Percentiles rank a stretch among this genome's conserved stretches.
These are phyloP conservation scores for Lecanoromycetidae sp. DNA, from an alignment of 2,329 filamentous ascomycete species.

Conservation along the genomic window DNA sequence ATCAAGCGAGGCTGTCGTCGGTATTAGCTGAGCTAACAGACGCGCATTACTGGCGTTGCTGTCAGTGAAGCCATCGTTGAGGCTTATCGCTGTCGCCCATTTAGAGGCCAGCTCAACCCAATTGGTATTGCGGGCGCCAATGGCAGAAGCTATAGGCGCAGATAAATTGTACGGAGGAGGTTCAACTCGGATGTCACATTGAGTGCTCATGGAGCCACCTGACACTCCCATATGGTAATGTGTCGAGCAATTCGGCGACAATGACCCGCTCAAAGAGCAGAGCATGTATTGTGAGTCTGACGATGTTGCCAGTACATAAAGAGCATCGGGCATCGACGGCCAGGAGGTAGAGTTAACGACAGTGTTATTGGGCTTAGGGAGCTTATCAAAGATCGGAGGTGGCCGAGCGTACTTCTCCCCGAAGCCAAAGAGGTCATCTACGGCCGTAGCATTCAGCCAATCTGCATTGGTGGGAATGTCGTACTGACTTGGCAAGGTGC, in stretches of 20 bases:
- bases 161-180: constrained; percentile 42
- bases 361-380: constrained; percentile 54
- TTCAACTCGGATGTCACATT: constrained; percentile 50
- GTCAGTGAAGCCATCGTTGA: constrained; percentile 44
- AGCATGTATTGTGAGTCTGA: constrained; percentile 46
- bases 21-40: constrained; percentile 45
- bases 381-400: constrained; percentile 42
- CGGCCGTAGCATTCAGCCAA: constrained; percentile 45
- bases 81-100: constrained; percentile 44
- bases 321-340: constrained; percentile 35
- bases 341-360: constrained; percentile 43
- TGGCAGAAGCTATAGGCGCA: constrained; percentile 25
- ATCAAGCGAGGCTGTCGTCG: constrained; percentile 33
- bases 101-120: constrained; percentile 45
- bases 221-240: constrained; percentile 38
- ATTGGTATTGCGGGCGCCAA: constrained; percentile 30
- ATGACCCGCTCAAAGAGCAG: constrained; percentile 53
- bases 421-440: constrained; percentile 62
- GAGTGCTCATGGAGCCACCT: constrained; percentile 47
- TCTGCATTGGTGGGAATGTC: constrained; percentile 26
- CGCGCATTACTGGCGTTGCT: constrained; percentile 48
- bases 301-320: constrained; percentile 54
- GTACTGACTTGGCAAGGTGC: constrained; percentile 17
- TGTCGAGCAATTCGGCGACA: constrained; percentile 56
- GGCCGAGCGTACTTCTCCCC: constrained; percentile 39